Percentiles rank a stretch among this genome's conserved stretches.
Conservation (phyloP, 176 grass and related monocot species). For the Zizania latifolia region DNA sequence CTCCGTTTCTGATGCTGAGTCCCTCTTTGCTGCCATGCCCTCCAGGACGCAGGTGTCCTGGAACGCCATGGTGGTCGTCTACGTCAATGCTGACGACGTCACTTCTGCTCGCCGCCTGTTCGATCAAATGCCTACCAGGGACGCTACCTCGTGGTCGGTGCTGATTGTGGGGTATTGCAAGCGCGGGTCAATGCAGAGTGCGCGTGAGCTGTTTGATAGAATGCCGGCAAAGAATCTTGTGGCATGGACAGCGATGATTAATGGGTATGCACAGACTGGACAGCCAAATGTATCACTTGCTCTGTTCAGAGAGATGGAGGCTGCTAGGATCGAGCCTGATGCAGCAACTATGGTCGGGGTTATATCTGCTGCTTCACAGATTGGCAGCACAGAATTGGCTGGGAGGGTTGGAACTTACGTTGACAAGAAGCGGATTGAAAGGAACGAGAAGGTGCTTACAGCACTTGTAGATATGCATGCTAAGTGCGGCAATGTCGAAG, state of each 20-base stretch:
- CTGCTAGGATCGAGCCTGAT: conserved; percentile 43
- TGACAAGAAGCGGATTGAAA: conserved; percentile 49
- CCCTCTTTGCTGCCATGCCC: conserved; percentile 49
- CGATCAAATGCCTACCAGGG: conserved; percentile 49
- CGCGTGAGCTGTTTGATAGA: conserved; percentile 47
- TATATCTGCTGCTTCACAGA: conserved; percentile 52
- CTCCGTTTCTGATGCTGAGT: conserved; percentile 20
- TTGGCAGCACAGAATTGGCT: conserved; percentile 46
- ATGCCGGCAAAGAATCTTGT: conserved; percentile 57
- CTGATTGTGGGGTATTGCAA: conserved; percentile 51
- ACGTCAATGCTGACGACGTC: conserved; percentile 50
- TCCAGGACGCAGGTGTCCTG: conserved; percentile 54
- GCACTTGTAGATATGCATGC: conserved; percentile 71
- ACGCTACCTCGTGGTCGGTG: conserved; percentile 42
- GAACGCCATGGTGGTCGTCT: conserved; percentile 67
- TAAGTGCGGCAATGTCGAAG: conserved; percentile 61
- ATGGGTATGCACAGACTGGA: conserved; percentile 57
- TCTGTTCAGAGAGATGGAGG: conserved; percentile 37
- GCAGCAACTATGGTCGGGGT: conserved; percentile 60
- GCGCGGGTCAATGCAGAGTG: conserved; percentile 14
- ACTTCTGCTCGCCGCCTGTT: conserved; percentile 36
- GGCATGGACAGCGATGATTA: conserved; percentile 56
- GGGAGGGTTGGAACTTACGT: conserved; percentile 45
- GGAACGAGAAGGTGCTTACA: conserved; percentile 62
- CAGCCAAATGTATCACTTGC: conserved; percentile 41